Base-by-base conservation (phyloP, 352 stramenopile species). In the Thraustotheca clavata region DNA sequence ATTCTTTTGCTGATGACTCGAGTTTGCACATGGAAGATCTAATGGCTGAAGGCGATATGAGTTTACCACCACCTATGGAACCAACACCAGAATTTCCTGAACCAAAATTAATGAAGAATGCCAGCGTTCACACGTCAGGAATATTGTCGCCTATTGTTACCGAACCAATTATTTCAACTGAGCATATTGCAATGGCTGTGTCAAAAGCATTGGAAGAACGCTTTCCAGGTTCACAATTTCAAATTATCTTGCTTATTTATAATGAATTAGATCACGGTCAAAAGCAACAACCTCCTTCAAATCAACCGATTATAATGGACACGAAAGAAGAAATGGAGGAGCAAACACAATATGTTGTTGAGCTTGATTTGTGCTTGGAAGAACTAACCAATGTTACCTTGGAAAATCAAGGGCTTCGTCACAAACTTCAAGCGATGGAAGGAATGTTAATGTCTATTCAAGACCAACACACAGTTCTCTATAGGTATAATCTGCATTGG, bases 401-500 rank as follows among this genome's bases (percentile, higher is more conserved):
- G 16, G 74, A 77, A 20, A 88, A 89, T 46, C 71, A 79, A 18
- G 54, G 69, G 24, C 71, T 92, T 0, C 71, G 71, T 26, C 47
- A 67, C 20, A 71, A 82, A 32, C 38, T 92, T 9, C 55, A 57
- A 20, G 55, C 78, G 8, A 76, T 88, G 38, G 77, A 89, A 68
- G 62, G 69, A n/a, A 68, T 79, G 0, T 80, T 87, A 47, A 69
- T 76, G 47, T 73, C 75, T 1, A 59, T 86, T 4, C 80, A 80
- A 72, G 83, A 92, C 52, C 79, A 92, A 41, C 79, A 92, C 48
- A 83, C 72, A 4, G 35, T 92, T 1, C 59, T 89, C 36, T 90
- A 90, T 43, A 72, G 83, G 50, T 82, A 83, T 88, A 57, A 2
- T 14, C 3, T 2, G 43, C 43, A 1, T 47, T 4, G 39, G 22